Percentiles rank a stretch among this genome's conserved stretches.
Conservation (phyloP, 2,329 filamentous ascomycete genomes). For the Aspergillus proliferans region DNA sequence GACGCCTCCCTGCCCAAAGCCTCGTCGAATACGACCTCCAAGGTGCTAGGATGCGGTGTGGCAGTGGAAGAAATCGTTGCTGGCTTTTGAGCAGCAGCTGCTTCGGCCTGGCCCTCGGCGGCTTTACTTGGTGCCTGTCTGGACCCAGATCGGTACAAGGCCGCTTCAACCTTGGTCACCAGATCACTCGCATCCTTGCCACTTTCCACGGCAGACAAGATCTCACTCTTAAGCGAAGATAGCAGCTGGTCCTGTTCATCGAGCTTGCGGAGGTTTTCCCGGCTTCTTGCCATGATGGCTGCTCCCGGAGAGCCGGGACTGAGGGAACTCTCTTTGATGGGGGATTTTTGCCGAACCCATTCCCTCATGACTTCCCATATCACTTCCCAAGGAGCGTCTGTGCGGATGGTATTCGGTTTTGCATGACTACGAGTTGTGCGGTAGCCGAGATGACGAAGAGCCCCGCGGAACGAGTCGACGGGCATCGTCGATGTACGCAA, state of each 20-base stretch:
- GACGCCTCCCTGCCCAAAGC: constrained; percentile 61
- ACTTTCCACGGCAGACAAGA: constrained; percentile 27
- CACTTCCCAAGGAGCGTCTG: constrained; percentile 80
- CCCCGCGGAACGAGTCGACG: constrained; percentile 74
- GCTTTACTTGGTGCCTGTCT: constrained; percentile 13
- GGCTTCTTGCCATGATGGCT: constrained; percentile 54
- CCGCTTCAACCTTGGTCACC: constrained; percentile 39
- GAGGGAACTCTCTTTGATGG: constrained; percentile 67
- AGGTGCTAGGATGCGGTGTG: constrained; percentile 31
- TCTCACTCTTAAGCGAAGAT: constrained; percentile 29
- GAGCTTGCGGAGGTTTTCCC: constrained; percentile 26
- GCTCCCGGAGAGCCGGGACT: constrained; percentile 66
- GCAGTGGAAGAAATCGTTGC: constrained; percentile 2
- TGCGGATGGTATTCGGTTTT: constrained; percentile 84
- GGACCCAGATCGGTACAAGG: constrained; percentile 34
- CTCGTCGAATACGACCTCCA: constrained; percentile 73
- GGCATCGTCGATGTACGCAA: constrained; percentile 74
- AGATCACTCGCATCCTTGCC: constrained; percentile 33
- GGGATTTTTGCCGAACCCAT: constrained; percentile 75
- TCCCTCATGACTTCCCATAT: constrained; percentile 93
- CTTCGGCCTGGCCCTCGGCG: background rate
- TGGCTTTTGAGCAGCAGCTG: background rate
- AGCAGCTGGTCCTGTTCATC: constrained; percentile 27
- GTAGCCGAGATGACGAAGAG: constrained; percentile 74
- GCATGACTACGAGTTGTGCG: constrained; percentile 79